Percentiles rank a stretch among this genome's conserved stretches.
These are phyloP conservation scores for Xylogone sp. DNA, from an alignment of 2,329 filamentous ascomycete species.

Conservation along the genomic window DNA sequence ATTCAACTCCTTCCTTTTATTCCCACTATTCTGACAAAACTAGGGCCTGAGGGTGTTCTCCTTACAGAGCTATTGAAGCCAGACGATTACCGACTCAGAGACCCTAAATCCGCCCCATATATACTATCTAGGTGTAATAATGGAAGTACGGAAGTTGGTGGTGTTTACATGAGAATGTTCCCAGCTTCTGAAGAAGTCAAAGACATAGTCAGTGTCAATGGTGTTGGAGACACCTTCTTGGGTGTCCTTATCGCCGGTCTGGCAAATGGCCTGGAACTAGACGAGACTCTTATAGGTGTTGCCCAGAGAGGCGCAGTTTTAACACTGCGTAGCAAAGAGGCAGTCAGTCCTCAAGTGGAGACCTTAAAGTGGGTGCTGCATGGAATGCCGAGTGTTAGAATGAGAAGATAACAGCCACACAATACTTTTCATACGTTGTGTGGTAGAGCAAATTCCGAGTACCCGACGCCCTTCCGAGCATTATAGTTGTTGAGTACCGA, in stretches of 20 bases:
- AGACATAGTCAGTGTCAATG: conserved; percentile 86
- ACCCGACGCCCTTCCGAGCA: too few species aligned
- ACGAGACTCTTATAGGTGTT: conserved; percentile 65
- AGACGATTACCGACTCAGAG: conserved; percentile 64
- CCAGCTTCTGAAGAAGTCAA: conserved; percentile 62
- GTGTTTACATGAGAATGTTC: conserved; percentile 73
- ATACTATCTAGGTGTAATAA: conserved; percentile 63
- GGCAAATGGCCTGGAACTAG: conserved; percentile 40
- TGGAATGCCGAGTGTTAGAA: neutral
- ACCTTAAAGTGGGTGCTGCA: neutral
- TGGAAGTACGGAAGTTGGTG: conserved; percentile 56
- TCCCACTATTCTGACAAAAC: conserved; percentile 78
- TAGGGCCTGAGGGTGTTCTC: conserved; percentile 61
- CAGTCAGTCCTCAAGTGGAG: conserved; percentile 59
- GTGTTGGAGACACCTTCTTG: conserved; percentile 88
- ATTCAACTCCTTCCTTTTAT: conserved; percentile 87
- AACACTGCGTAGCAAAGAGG: conserved; percentile 71
- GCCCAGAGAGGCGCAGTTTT: conserved; percentile 79
- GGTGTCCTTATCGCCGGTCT: conserved; percentile 81
- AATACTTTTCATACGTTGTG: too few species aligned
- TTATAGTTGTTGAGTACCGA: too few species aligned
- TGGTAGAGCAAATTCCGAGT: too few species aligned
- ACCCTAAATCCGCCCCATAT: conserved; percentile 60
- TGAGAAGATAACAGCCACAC: neutral
- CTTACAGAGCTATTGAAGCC: conserved; percentile 66